phyloP scores from a whole-genome alignment of 2,329 filamentous ascomycete genomes.

The Talaromyces marneffei region DNA sequence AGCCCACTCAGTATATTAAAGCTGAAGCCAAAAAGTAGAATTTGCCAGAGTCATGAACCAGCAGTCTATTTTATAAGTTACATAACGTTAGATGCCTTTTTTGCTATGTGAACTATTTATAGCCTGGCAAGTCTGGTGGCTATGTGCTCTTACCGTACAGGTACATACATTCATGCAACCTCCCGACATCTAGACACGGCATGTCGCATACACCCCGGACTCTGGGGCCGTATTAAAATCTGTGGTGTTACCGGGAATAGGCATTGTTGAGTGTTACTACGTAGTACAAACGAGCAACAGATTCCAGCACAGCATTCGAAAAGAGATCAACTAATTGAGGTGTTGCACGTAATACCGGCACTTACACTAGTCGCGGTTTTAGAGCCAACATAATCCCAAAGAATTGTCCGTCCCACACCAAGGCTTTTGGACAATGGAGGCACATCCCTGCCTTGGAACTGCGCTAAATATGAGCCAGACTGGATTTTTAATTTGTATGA shows the following conservation, averaged over 20 bases:
- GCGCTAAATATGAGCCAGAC: neutral
- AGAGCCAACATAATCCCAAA: neutral
- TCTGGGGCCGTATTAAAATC: neutral
- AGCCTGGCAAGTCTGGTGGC: neutral
- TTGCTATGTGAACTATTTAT: neutral
- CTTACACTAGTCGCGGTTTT: neutral
- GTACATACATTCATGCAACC: neutral
- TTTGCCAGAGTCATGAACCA: neutral
- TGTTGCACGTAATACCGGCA: no score
- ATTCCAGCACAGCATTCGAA: neutral
- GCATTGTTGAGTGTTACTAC: no score
- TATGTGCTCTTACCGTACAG: neutral
- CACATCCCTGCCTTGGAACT: neutral
- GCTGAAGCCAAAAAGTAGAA: neutral
- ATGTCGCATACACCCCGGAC: neutral
- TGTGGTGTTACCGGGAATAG: neutral
- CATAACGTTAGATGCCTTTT: neutral
- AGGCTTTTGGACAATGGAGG: neutral
- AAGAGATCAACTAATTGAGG: neutral
- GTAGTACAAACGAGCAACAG: neutral
- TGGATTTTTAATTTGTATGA: neutral
- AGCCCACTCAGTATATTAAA: neutral
- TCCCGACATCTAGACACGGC: neutral
- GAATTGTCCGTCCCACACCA: neutral
- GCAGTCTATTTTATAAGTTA: neutral